Evolutionary conservation across 176 grass and related monocot genomes (phyloP).

Genomic region (Cocos nucifera): DNA sequence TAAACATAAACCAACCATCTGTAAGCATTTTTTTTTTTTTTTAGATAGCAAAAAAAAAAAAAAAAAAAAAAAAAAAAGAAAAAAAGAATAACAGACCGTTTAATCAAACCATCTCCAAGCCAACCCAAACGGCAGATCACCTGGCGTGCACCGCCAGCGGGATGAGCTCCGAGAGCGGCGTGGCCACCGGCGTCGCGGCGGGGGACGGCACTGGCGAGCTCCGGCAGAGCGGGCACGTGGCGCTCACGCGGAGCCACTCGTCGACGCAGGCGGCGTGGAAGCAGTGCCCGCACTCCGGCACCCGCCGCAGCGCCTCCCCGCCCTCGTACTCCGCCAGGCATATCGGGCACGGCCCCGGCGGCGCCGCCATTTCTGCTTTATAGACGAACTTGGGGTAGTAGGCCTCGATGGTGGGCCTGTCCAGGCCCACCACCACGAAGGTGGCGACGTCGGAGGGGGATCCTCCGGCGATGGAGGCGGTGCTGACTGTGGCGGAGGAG

Average conservation of each 20-base stretch:
- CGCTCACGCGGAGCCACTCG: constrained; percentile 63
- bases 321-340: constrained; percentile 50
- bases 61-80: no score
- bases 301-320: constrained; percentile 36
- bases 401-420: constrained; percentile 39
- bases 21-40: no score
- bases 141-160: constrained; percentile 32
- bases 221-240: constrained; percentile 71
- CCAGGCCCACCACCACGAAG: constrained; percentile 28
- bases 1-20: no score
- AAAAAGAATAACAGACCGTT: no score
- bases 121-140: background rate
- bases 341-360: constrained; percentile 39
- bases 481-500: background rate
- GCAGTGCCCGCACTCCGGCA: constrained; percentile 44
- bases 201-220: constrained; percentile 58
- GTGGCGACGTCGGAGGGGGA: background rate
- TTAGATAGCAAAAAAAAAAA: no score
- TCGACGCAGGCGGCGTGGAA: constrained; percentile 64
- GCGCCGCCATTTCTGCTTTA: background rate
- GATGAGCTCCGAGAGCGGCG: constrained; percentile 40
- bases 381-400: constrained; percentile 56
- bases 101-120: no score
- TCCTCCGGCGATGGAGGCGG: background rate
- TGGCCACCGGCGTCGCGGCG: constrained; percentile 11